These are phyloP conservation scores for Phaeosphaeria sp. DNA, from an alignment of 2,329 filamentous ascomycete genomes.

Conservation along the genomic window DNA sequence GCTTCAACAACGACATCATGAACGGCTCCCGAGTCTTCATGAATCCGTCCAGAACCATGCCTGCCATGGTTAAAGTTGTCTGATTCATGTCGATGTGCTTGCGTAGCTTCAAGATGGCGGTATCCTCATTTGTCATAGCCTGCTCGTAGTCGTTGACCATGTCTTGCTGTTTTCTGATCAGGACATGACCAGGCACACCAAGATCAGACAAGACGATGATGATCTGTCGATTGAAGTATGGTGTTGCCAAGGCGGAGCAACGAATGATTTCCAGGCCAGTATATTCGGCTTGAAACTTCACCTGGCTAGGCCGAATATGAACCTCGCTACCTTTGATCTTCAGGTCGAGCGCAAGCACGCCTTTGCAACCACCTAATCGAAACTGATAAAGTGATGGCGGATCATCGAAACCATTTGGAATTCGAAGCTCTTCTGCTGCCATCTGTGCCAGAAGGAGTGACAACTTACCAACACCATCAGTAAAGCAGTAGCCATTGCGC, in stretches of 20 bases:
- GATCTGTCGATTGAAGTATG: slow-evolving; percentile 87
- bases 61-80: slow-evolving; percentile 74
- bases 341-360: slow-evolving; percentile 79
- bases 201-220: slow-evolving; percentile 84
- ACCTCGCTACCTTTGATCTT: slow-evolving; percentile 71
- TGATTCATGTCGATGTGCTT: slow-evolving; percentile 86
- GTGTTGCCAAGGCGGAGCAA: slow-evolving; percentile 75
- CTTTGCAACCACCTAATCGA: slow-evolving; percentile 90
- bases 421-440: slow-evolving; percentile 72
- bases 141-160: slow-evolving; percentile 73
- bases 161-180: slow-evolving; percentile 69
- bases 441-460: slow-evolving; percentile 77
- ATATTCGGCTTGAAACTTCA: slow-evolving; percentile 79
- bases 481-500: slow-evolving; percentile 74
- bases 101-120: slow-evolving; percentile 72
- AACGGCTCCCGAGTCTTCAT: slow-evolving; percentile 79
- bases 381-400: slow-evolving; percentile 89
- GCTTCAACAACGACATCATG: slow-evolving; percentile 74
- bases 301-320: slow-evolving; percentile 81
- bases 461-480: slow-evolving; percentile 94
- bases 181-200: slow-evolving; percentile 71
- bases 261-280: slow-evolving; percentile 85
- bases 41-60: slow-evolving; percentile 82
- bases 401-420: slow-evolving; percentile 60
- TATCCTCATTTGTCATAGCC: slow-evolving; percentile 70